Base-by-base conservation (phyloP, 148 eudicot genomes). In the Vaccinium corymbosum region DNA sequence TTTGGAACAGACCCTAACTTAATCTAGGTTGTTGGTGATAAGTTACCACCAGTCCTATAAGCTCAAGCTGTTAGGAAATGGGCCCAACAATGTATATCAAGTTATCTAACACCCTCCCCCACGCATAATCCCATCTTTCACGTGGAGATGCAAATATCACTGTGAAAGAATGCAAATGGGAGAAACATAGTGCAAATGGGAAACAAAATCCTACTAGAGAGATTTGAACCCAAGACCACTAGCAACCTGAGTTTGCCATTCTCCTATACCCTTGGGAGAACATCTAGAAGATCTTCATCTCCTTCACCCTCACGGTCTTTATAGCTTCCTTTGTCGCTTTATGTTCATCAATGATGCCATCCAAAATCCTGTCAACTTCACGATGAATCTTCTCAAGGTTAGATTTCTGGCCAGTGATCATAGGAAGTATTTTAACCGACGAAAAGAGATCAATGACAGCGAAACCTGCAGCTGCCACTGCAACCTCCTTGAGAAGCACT, bases 391-490 rank as follows among this genome's bases (percentile, higher is more conserved):
- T n/a, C 27, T 62, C 68, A 20, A 20, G 68, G n/a, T 62, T 62
- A 62, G 11, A 3, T 55, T 62, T 62, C 27, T 62, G 68, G 68
- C 27, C 13, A 61, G 27, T 61, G 27, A 61, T 20, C 11, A 10
- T 20, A 20, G 68, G 68, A 62, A n/a, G 68, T 62, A 62, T n/a
- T 62, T 62, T 62, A 62, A 62, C 12, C 12, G 1, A 8, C 4
- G 27, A 9, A 1, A n/a, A 62, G 11, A 42, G 72, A 80, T 87
- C 91, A 11, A 73, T 82, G 52, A 87, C 72, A 46, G 38, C 35
- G 53, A 89, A 83, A 3, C 86, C 85, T 55, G 76, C 68, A 13
- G 80, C 83, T n/a, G 81, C 12, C 32, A 1, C 38, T 1, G 52
- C 6, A 22, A 27, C 20, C 73, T 86, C 75, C 50, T 80, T 46